Conservation (phyloP, 2,329 filamentous ascomycete species). For the Shiraia sp. region DNA sequence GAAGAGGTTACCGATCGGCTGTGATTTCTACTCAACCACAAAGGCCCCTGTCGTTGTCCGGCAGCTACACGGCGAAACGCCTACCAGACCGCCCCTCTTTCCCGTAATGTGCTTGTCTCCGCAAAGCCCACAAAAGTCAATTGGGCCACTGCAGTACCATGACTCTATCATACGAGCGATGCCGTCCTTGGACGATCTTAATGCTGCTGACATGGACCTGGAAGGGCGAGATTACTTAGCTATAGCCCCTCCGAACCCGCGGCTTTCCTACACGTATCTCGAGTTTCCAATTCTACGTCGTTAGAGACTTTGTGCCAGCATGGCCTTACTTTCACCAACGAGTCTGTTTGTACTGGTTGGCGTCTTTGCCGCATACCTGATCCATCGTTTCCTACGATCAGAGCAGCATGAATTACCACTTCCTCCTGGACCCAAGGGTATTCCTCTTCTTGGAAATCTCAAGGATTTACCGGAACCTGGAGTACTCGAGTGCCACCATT, state of each 20-base stretch:
- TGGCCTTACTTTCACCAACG: slow-evolving; percentile 10
- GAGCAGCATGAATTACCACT: slow-evolving; percentile 30
- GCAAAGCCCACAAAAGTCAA: no score
- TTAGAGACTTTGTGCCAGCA: background rate
- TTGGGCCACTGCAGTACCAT: no score
- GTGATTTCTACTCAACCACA: no score
- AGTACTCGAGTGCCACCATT: slow-evolving; percentile 48
- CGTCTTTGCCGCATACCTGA: slow-evolving; percentile 12
- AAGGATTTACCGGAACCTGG: slow-evolving; percentile 51
- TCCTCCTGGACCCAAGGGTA: slow-evolving; percentile 56
- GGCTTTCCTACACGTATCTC: background rate
- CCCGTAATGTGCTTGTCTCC: no score
- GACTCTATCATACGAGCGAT: no score
- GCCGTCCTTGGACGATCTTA: no score
- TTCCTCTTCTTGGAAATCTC: slow-evolving; percentile 57
- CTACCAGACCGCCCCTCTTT: no score
- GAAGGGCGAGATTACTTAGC: background rate
- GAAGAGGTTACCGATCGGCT: no score
- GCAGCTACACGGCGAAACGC: no score
- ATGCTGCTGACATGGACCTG: slow-evolving; percentile 1
- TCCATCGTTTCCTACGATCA: slow-evolving; percentile 9
- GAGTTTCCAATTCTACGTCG: background rate
- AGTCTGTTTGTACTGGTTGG: slow-evolving; percentile 25
- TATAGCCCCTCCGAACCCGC: background rate
- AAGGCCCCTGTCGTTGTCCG: no score